phyloP scores from a whole-genome alignment of 1,284 basidiomycete genomes.

The Cryptococcus maquisensis region DNA sequence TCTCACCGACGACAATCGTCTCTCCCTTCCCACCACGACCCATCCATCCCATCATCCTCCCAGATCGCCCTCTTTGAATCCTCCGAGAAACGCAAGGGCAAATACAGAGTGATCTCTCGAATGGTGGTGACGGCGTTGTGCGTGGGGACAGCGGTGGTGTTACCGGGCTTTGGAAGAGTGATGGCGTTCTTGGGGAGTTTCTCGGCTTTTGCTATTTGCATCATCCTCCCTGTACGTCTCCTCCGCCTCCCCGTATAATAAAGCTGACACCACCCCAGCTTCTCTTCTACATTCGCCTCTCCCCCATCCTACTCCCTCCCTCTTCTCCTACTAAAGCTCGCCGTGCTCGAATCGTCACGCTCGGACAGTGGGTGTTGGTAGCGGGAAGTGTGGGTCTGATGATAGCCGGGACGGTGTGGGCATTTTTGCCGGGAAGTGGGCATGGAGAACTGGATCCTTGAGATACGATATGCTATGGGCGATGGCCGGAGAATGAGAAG shows the following conservation, averaged over 20 bases:
- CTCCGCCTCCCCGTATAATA: not conserved
- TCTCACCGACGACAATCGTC: not conserved
- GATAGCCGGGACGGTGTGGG: conserved; percentile 69
- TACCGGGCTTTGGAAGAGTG: conserved; percentile 58
- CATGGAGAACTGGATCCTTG: conserved; percentile 19
- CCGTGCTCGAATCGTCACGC: conserved; percentile 16
- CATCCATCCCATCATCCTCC: not conserved
- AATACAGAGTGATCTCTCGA: conserved; percentile 30
- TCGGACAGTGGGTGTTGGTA: conserved; percentile 59
- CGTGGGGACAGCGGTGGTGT: conserved; percentile 30
- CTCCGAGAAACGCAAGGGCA: conserved; percentile 23
- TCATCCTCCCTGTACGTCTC: conserved; percentile 67
- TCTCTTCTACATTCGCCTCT: conserved; percentile 40
- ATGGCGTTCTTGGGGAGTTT: conserved; percentile 90
- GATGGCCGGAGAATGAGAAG: too few species aligned
- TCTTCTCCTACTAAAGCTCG: conserved; percentile 45
- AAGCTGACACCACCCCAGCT: conserved; percentile 18
- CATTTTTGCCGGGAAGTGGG: conserved; percentile 53
- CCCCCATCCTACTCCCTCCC: conserved; percentile 17
- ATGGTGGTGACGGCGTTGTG: conserved; percentile 36
- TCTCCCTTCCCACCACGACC: not conserved
- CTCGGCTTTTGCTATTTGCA: conserved; percentile 75
- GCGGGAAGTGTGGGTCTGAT: conserved; percentile 62
- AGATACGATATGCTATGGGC: too few species aligned
- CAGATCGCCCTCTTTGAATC: not conserved